Evolutionary conservation across 352 stramenopile species (phyloP), one percentile per base, ranked within the genome.

Genomic region (Globisporangium middletonii): DNA sequence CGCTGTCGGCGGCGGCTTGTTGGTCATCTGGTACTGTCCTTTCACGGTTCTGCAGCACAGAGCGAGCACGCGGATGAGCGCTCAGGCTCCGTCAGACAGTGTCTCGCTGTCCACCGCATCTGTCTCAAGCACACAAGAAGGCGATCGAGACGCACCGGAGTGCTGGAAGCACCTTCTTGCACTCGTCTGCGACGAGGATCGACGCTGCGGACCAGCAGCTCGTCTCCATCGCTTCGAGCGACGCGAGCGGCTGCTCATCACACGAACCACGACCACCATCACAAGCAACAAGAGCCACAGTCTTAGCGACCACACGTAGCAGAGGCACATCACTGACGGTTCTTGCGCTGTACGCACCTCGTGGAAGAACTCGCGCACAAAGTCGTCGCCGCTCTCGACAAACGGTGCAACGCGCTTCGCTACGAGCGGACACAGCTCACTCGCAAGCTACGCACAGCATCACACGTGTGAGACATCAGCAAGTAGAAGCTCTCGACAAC

Each of bases 21-120:
- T 95, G 5, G 86, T 95, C 79, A 95, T 94, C 58, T 95, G 86
- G 53, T 95, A 95, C 60, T 95, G 86, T 11, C 86, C 86, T 54
- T 95, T 95, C 51, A 95, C 83, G 6, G 83, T 94, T 37, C 75
- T 90, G 53, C 37, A 59, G 37, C 46, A 59, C 6, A 33, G 49
- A 65, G 19, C 15, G n/a, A 41, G 8, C 19, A 23, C 23, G 23
- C 23, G 23, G 23, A 23, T 23, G 13, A 19, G 38, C 15, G 4
- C 4, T 7, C 19, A 18, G 3, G 11, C 4, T 57, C 41, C 9
- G 5, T 16, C 38, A 38, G 33, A 23, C 23, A 23, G 23, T 23
- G 23, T 38, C 33, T 9, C 33, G 9, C 5, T 12, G 12, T 38
- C 33, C 12, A 38, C 1, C 33, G 33, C 33, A 13, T 9, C 33